A percentile compares a stretch with the other conserved stretches of the same genome.
These are phyloP conservation scores for Wickerhamiella brachini DNA, from an alignment of 805 yeast genomes.

Conservation along the genomic window DNA sequence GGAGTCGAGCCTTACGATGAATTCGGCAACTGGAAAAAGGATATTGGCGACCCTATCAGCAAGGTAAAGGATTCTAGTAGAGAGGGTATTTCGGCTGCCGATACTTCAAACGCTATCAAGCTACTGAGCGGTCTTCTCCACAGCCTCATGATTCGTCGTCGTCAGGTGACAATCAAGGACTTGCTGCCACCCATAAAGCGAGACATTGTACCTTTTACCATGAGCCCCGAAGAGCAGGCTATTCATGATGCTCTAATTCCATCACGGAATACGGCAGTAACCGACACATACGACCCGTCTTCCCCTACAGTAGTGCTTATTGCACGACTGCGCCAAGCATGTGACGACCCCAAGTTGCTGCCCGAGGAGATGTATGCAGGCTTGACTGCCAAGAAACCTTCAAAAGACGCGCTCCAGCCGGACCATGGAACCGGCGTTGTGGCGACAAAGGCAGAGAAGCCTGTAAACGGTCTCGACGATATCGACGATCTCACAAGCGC, in stretches of 20 bases:
- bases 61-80: too few species aligned
- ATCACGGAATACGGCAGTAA: too few species aligned
- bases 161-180: slow-evolving; percentile 27
- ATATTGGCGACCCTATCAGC: slow-evolving; percentile 19
- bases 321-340: slow-evolving; percentile 12
- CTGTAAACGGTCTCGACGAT: slow-evolving; percentile 4
- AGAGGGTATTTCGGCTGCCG: too few species aligned
- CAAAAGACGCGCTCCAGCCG: background rate
- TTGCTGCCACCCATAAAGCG: slow-evolving; percentile 10
- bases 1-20: slow-evolving; percentile 19
- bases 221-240: slow-evolving; percentile 1
- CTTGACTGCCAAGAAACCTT: background rate
- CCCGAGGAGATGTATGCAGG: slow-evolving; percentile 1
- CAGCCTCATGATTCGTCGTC: slow-evolving; percentile 33
- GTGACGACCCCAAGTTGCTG: slow-evolving; percentile 8
- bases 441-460: background rate
- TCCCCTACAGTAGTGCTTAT: background rate
- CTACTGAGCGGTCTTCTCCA: slow-evolving; percentile 21
- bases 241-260: too few species aligned
- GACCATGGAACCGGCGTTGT: background rate
- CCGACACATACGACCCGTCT: too few species aligned
- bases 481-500: slow-evolving; percentile 21
- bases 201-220: background rate
- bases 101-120: slow-evolving; percentile 11
- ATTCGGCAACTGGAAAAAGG: slow-evolving; percentile 16